A percentile compares a stretch with the other conserved stretches of the same genome.
These are phyloP conservation scores for Fusarium pseudocircinatum DNA, from an alignment of 2,329 filamentous ascomycete species.

Conservation along the genomic window DNA sequence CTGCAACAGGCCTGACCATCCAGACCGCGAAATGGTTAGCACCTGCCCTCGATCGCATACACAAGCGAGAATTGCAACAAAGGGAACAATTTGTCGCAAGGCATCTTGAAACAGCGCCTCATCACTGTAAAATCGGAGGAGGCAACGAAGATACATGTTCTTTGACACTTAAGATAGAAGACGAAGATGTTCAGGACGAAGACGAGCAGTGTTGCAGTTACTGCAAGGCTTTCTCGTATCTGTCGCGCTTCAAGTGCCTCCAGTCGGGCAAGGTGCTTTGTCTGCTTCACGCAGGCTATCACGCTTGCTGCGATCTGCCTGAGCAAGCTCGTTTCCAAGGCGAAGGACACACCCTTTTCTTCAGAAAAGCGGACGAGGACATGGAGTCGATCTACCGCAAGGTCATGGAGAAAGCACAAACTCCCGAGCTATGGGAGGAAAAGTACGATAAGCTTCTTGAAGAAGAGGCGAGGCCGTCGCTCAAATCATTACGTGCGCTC, in stretches of 20 bases:
- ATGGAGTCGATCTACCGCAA: slow-evolving; percentile 75
- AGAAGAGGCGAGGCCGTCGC: slow-evolving; percentile 82
- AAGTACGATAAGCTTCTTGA: slow-evolving; percentile 88
- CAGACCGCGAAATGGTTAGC: slow-evolving; percentile 95
- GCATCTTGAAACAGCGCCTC: slow-evolving; percentile 65
- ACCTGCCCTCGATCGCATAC: slow-evolving; percentile 83
- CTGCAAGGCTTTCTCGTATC: slow-evolving; percentile 91
- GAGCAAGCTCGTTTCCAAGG: slow-evolving; percentile 75
- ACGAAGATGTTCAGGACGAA: slow-evolving; percentile 84
- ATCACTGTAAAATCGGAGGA: slow-evolving; percentile 60
- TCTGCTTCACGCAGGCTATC: slow-evolving; percentile 80
- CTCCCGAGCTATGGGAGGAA: slow-evolving; percentile 89
- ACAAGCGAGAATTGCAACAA: slow-evolving; percentile 74
- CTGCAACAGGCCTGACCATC: slow-evolving; percentile 72
- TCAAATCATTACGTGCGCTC: slow-evolving; percentile 85
- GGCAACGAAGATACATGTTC: slow-evolving; percentile 63
- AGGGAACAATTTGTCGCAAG: slow-evolving; percentile 74
- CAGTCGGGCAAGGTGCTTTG: slow-evolving; percentile 85
- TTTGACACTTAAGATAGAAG: slow-evolving; percentile 71
- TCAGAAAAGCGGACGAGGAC: slow-evolving; percentile 78
- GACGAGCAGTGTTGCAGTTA: slow-evolving; percentile 93
- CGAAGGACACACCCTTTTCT: slow-evolving; percentile 77
- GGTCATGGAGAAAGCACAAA: slow-evolving; percentile 84
- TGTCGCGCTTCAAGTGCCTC: slow-evolving; percentile 89
- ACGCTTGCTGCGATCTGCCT: slow-evolving; percentile 79